These are phyloP conservation scores for Aspergillus felis DNA, from an alignment of 2,329 filamentous ascomycete genomes.

Conservation along the genomic window DNA sequence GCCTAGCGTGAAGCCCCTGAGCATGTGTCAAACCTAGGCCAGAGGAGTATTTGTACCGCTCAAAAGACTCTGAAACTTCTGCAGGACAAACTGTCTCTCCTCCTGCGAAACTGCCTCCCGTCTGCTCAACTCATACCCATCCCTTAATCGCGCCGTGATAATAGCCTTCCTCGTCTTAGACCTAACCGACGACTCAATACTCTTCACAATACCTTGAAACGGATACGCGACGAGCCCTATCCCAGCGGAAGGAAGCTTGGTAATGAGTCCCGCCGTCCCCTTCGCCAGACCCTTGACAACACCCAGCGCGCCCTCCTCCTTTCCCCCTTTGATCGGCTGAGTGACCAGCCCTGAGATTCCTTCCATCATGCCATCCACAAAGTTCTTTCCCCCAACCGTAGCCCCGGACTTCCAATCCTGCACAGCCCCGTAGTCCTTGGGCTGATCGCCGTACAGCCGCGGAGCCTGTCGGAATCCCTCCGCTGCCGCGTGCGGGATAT, in stretches of 20 bases:
- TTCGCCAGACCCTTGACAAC: constrained; percentile 33
- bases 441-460: constrained; percentile 34
- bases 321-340: constrained; percentile 28
- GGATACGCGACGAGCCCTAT: constrained; percentile 31
- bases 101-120: background rate
- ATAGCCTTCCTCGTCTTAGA: constrained; percentile 23
- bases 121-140: constrained; percentile 8
- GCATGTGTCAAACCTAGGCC: no score
- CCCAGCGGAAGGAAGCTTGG: constrained; percentile 22
- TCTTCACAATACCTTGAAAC: constrained; percentile 30
- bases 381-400: constrained; percentile 29
- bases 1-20: no score
- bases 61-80: background rate
- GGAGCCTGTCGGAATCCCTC: constrained; percentile 36
- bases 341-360: constrained; percentile 29
- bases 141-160: constrained; percentile 17
- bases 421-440: constrained; percentile 29
- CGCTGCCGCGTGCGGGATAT: constrained; percentile 34
- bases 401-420: constrained; percentile 32
- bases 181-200: constrained; percentile 22
- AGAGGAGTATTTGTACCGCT: background rate
- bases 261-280: constrained; percentile 22
- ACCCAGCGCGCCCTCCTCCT: constrained; percentile 29
- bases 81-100: background rate
- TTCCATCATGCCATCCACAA: constrained; percentile 29